phyloP scores from a whole-genome alignment of 345 rosid species.

The Salix koriyanagi region DNA sequence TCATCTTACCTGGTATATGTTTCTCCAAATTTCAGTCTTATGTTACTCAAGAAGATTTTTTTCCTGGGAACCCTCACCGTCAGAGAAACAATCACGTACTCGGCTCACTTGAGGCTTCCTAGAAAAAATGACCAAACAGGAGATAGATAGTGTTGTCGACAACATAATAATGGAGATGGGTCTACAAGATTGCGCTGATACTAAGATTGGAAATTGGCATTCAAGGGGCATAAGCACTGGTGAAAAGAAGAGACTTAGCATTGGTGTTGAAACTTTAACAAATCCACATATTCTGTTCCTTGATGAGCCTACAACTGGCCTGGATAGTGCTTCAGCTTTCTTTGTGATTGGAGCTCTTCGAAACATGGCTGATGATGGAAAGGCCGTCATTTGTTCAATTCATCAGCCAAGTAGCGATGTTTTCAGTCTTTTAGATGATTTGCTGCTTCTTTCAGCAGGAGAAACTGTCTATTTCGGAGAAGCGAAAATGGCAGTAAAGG shows the following conservation, averaged over 20 bases:
- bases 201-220: conserved; percentile 33
- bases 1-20: background rate
- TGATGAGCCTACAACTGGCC: conserved; percentile 36
- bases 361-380: conserved; percentile 22
- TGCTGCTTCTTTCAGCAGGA: conserved; percentile 42
- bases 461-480: conserved; percentile 42
- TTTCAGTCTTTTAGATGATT: conserved; percentile 35
- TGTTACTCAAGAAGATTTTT: background rate
- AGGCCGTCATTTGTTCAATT: conserved; percentile 38
- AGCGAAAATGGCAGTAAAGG: conserved; percentile 31
- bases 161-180: conserved; percentile 35
- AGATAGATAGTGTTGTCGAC: conserved; percentile 11
- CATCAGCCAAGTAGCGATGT: conserved; percentile 52
- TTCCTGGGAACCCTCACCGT: background rate
- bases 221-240: conserved; percentile 34
- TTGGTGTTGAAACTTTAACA: conserved; percentile 26
- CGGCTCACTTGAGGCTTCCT: background rate
- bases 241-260: conserved; percentile 36
- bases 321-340: conserved; percentile 33
- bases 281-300: conserved; percentile 27
- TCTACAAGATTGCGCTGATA: conserved; percentile 27
- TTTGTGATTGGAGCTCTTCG: conserved; percentile 22
- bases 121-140: background rate
- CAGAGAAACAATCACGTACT: background rate
- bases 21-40: background rate